Evolutionary conservation across 1,139 yeast genomes (phyloP).

Genomic region (Taphrina wiesneri): DNA sequence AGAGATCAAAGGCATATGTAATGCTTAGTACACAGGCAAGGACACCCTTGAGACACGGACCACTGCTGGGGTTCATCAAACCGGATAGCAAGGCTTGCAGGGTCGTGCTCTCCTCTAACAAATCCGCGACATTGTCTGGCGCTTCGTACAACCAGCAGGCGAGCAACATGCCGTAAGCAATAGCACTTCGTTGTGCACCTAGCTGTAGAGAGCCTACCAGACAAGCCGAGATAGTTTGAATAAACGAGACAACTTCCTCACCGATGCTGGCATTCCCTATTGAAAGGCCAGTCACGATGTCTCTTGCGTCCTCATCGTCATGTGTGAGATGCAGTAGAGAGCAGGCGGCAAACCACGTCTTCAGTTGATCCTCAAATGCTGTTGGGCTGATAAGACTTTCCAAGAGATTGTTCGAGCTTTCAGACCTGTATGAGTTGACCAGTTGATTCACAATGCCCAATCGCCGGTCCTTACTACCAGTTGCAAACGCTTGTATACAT

Average conservation of each 20-base stretch:
- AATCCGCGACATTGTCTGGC: constrained; percentile 70
- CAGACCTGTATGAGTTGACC: constrained; percentile 51
- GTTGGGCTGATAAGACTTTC: constrained; percentile 48
- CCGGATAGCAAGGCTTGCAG: constrained; percentile 64
- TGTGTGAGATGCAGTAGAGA: constrained; percentile 65
- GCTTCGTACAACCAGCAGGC: constrained; percentile 80
- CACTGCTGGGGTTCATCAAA: constrained; percentile 57
- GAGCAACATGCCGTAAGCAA: constrained; percentile 72
- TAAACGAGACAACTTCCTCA: constrained; percentile 71
- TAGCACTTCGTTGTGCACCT: neutral
- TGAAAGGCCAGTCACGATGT: constrained; percentile 56
- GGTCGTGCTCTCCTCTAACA: constrained; percentile 66
- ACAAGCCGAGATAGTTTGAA: constrained; percentile 79
- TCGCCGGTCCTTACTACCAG: constrained; percentile 64
- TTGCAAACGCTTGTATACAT: constrained; percentile 51
- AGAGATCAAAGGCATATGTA: constrained; percentile 76
- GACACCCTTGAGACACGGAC: constrained; percentile 71
- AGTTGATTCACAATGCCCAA: constrained; percentile 64
- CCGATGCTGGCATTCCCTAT: constrained; percentile 66
- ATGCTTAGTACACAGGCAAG: constrained; percentile 72
- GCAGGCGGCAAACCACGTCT: constrained; percentile 79
- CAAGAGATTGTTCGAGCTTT: constrained; percentile 30
- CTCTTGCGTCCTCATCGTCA: constrained; percentile 55
- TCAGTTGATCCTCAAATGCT: constrained; percentile 76
- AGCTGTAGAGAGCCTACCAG: constrained; percentile 59